phyloP scores from a whole-genome alignment of 2,329 filamentous ascomycete species.

The Anthostomella pinea region DNA sequence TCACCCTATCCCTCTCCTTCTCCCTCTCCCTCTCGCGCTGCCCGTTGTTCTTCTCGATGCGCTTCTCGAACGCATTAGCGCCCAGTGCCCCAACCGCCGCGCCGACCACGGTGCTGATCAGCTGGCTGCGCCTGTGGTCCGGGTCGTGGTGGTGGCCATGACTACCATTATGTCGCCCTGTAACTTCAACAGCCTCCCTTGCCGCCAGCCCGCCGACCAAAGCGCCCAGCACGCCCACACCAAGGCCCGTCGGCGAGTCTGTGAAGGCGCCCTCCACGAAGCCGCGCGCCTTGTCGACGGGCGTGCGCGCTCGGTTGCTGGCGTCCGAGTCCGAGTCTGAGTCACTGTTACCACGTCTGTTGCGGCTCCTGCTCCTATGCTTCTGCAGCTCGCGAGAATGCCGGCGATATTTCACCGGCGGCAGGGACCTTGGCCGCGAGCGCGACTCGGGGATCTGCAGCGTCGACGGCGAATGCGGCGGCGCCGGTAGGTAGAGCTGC shows the following conservation, averaged over 20 bases:
- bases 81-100: conserved; percentile 54
- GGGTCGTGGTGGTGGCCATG: conserved; percentile 25
- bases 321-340: conserved; percentile 28
- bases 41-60: too few relatives aligned
- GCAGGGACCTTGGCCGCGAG: conserved; percentile 28
- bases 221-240: conserved; percentile 51
- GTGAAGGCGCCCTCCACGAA: conserved; percentile 47
- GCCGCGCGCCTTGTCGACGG: conserved; percentile 39
- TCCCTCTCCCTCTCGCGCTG: too few relatives aligned
- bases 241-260: conserved; percentile 46
- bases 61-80: conserved; percentile 40
- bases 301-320: conserved; percentile 28
- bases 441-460: conserved; percentile 24
- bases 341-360: conserved; percentile 22
- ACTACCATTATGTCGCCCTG: conserved; percentile 28
- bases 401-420: conserved; percentile 15
- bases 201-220: conserved; percentile 54
- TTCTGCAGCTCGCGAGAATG: too few relatives aligned
- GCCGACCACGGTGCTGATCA: conserved; percentile 51
- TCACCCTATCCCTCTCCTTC: conserved; percentile 24
- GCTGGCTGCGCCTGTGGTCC: conserved; percentile 32
- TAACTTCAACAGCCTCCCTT: conserved; percentile 44
- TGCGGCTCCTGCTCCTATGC: conserved; percentile 9
- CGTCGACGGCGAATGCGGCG: conserved; percentile 17
- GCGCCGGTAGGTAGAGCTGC: conserved; percentile 19